Base-by-base conservation (phyloP, 371 early-diverging fungal species). In the Zychaea mexicana region DNA sequence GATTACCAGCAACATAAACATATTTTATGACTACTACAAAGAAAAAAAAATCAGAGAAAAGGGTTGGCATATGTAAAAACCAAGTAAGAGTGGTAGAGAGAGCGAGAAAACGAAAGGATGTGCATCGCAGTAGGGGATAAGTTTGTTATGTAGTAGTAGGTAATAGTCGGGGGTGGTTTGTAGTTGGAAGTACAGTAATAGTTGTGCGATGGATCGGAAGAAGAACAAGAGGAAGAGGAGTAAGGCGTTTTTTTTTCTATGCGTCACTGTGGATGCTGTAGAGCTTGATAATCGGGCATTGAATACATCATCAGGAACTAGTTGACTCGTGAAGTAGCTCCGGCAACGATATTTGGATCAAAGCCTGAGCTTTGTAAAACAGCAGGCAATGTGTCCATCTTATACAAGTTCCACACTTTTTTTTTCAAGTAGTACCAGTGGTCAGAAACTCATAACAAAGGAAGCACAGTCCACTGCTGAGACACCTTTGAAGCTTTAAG, bases 401-500 rank as follows among this genome's bases (percentile, higher is more conserved):
- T 76, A 67, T 31, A 54, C 22, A n/a, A 59, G n/a, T n/a, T n/a
- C n/a, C n/a, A n/a, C n/a, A n/a, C n/a, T n/a, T n/a, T n/a, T n/a
- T n/a, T n/a, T n/a, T n/a, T n/a, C n/a, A n/a, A n/a, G n/a, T n/a
- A n/a, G n/a, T n/a, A n/a, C n/a, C n/a, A n/a, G n/a, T n/a, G n/a
- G n/a, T n/a, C n/a, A n/a, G n/a, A n/a, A n/a, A n/a, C n/a, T n/a
- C n/a, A 46, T 42, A 21, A 19, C 15, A 26, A 21, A 24, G 13
- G 26, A 22, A 46, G 42, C 19, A 30, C 21, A 32, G 22, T 59
- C 45, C 27, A 75, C 77, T 77, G 28, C 69, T 62, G 13, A 80
- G 59, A 32, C 67, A 73, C 92, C 93, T 93, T 61, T 85, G 84
- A 13, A 93, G 72, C 59, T 87, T 84, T 36, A 92, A 67, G 22